A percentile compares a stretch with the other conserved stretches of the same genome.
Conservation (phyloP, 306 rosid genomes). For the Trifolium dubium region DNA sequence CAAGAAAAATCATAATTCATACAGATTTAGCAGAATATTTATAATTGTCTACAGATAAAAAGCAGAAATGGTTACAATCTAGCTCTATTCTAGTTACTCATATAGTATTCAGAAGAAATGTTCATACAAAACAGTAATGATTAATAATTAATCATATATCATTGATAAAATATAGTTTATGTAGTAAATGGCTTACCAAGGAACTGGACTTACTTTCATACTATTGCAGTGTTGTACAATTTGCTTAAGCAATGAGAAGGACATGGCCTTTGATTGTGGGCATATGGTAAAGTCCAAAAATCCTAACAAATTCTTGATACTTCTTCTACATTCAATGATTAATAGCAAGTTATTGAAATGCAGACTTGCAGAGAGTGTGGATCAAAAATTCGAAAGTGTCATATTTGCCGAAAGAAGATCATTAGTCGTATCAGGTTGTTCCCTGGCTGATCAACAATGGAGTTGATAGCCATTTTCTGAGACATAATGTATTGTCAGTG, state of each 20-base stretch:
- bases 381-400: conserved; percentile 43
- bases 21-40: neutral
- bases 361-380: conserved; percentile 51
- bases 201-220: conserved; percentile 2
- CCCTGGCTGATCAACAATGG: conserved; percentile 26
- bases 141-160: neutral
- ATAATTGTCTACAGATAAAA: neutral
- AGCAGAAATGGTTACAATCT: neutral
- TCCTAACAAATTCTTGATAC: neutral
- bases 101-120: no score
- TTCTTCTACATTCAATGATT: neutral
- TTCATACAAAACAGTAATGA: neutral
- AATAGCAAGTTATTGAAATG: conserved; percentile 27
- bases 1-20: neutral
- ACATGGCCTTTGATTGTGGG: conserved; percentile 53
- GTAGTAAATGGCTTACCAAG: neutral
- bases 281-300: conserved; percentile 44
- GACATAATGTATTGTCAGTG: neutral
- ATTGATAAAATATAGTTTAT: neutral
- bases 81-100: neutral
- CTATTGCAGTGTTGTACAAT: conserved; percentile 44
- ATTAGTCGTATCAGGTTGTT: conserved; percentile 28
- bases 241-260: conserved; percentile 45
- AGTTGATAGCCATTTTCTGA: neutral
- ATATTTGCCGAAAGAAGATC: conserved; percentile 44